A percentile compares a stretch with the other conserved stretches of the same genome.
These are phyloP conservation scores for Leishmania mexicana DNA, from an alignment of 208 protist genomes.

Conservation along the genomic window DNA sequence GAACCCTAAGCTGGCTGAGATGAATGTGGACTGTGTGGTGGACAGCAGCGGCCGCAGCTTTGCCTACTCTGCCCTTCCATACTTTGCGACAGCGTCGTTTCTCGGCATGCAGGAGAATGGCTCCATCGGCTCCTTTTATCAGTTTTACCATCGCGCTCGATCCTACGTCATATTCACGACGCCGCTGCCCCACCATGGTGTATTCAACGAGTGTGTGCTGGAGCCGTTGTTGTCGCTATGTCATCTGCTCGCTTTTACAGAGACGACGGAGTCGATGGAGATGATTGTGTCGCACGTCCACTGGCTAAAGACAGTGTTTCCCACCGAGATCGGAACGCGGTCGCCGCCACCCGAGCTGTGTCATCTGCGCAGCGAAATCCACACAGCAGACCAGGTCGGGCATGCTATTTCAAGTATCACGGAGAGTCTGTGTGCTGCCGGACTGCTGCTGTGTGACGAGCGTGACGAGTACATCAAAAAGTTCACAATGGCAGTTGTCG, in stretches of 20 bases:
- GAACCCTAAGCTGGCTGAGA: conserved; percentile 46
- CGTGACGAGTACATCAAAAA: conserved; percentile 54
- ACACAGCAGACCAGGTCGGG: conserved; percentile 48
- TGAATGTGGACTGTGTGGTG: conserved; percentile 48
- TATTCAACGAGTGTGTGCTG: conserved; percentile 56
- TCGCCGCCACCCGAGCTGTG: conserved; percentile 33
- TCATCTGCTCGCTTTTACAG: conserved; percentile 62
- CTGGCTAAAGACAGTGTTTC: conserved; percentile 69
- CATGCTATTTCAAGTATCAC: conserved; percentile 42
- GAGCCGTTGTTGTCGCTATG: conserved; percentile 64
- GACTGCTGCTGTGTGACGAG: conserved; percentile 35
- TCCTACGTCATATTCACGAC: conserved; percentile 67
- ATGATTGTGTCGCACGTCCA: conserved; percentile 76
- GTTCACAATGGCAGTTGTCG: conserved; percentile 44
- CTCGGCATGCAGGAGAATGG: conserved; percentile 53
- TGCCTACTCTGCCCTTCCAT: conserved; percentile 42
- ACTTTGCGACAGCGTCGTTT: conserved; percentile 61
- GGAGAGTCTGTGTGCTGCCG: conserved; percentile 26
- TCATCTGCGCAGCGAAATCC: conserved; percentile 36
- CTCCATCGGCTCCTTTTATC: conserved; percentile 59
- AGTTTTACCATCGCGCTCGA: conserved; percentile 69
- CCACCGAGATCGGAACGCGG: conserved; percentile 35
- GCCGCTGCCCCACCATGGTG: conserved; percentile 31
- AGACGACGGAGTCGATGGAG: conserved; percentile 47
- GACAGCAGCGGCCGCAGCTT: conserved; percentile 54